Evolutionary conservation across 495 filamentous ascomycete genomes (phyloP), one percentile per base, ranked within the genome.

Genomic region (Cercophora sp.): DNA sequence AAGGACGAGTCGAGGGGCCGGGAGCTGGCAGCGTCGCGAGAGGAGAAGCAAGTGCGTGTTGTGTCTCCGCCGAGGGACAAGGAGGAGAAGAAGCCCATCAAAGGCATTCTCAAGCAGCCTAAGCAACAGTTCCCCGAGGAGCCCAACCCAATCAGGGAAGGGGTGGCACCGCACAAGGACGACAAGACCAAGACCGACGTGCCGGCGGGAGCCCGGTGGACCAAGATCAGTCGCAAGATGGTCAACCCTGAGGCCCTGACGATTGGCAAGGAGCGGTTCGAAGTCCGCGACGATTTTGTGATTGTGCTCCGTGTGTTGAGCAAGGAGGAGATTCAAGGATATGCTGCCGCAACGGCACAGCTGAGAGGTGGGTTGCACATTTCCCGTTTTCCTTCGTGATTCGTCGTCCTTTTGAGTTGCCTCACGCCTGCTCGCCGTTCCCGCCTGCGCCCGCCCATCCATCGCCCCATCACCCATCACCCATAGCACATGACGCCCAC

Each of bases 141-240:
- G 25, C 77, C 80, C 0, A 81, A 85, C 45, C 82, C 85, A 1
- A 79, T 91, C n/a, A 74, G 89, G 22, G 89, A 94, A 62, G 89
- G 89, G n/a, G 89, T 93, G 11, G 87, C 88, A 3, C 89, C 89
- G 13, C 78, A 91, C 62, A 93, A 92, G 67, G 88, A 91, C 46
- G 83, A 86, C 42, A 88, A 88, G 68, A 86, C 84, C 55, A 78
- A 76, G 58, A 70, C 71, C 39, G 82, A 84, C 19, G 87, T 92
- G 48, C 89, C 89, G 5, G 73, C 83, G 0, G 85, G 83, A 27
- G 89, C 89, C 3, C 78, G 88, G 37, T 95, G 89, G 89, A 95
- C 89, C 32, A 95, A 91, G 75, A 87, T 95, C 62, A 86, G 84
- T 66, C 80, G 89, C 23, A 79, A 84, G 46, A 75, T 92, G 47